These are phyloP conservation scores for Entomortierella parvispora DNA, from an alignment of 192 early-diverging fungal species.

Conservation along the genomic window DNA sequence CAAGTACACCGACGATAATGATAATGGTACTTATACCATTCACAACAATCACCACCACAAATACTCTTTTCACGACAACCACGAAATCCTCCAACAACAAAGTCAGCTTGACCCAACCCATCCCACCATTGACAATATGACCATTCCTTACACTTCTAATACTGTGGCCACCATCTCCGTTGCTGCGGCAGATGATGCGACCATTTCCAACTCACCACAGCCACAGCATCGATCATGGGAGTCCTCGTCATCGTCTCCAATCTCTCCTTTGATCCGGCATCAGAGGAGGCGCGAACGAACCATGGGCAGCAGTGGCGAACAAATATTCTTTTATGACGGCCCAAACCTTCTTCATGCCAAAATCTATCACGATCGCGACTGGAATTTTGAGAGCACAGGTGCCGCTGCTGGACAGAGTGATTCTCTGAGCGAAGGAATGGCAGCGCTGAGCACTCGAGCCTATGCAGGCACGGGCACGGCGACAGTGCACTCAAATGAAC, in stretches of 20 bases:
- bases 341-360: constrained; percentile 35
- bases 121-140: too few species aligned
- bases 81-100: too few species aligned
- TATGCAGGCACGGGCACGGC: constrained; percentile 12
- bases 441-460: not conserved
- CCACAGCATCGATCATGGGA: not conserved
- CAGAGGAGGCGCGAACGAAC: constrained; percentile 20
- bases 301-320: constrained; percentile 26
- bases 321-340: constrained; percentile 46
- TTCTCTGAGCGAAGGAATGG: constrained; percentile 24
- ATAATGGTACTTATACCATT: too few species aligned
- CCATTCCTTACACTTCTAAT: too few species aligned
- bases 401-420: constrained; percentile 10
- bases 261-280: not conserved
- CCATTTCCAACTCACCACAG: not conserved
- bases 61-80: too few species aligned
- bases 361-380: constrained; percentile 9
- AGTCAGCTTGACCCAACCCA: too few species aligned
- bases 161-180: too few species aligned
- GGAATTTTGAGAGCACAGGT: not conserved
- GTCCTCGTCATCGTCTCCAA: too few species aligned
- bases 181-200: too few species aligned
- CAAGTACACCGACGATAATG: too few species aligned
- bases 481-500: constrained; percentile 16
- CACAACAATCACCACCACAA: too few species aligned